Conservation (phyloP, 805 yeast genomes). For the Kuraishia molischiana region DNA sequence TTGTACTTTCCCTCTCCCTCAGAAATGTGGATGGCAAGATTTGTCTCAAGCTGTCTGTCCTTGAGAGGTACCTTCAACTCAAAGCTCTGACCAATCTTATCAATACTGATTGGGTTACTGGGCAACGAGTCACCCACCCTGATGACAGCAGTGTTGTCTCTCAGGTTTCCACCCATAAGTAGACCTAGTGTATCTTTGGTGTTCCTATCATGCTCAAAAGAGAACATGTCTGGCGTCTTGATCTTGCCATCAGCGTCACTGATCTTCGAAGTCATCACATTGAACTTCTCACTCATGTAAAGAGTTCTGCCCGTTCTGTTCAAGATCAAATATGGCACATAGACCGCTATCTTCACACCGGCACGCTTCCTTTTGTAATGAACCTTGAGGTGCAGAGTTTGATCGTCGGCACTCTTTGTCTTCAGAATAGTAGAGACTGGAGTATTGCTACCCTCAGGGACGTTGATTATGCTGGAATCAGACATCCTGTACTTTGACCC, state of each 20-base stretch:
- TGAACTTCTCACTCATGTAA: slow-evolving; percentile 45
- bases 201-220: slow-evolving; percentile 46
- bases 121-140: slow-evolving; percentile 60
- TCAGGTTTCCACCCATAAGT: slow-evolving; percentile 18
- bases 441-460: slow-evolving; percentile 44
- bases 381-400: slow-evolving; percentile 49
- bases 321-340: slow-evolving; percentile 74
- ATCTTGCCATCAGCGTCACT: slow-evolving; percentile 15
- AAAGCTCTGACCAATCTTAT: slow-evolving; percentile 77
- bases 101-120: slow-evolving; percentile 73
- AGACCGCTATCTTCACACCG: slow-evolving; percentile 60
- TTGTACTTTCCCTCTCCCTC: slow-evolving; percentile 86
- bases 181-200: slow-evolving; percentile 6
- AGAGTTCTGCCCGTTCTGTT: slow-evolving; percentile 71
- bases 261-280: slow-evolving; percentile 38
- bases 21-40: slow-evolving; percentile 61
- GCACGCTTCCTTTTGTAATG: slow-evolving; percentile 49
- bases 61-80: slow-evolving; percentile 39
- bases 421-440: slow-evolving; percentile 42
- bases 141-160: slow-evolving; percentile 56
- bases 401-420: slow-evolving; percentile 56
- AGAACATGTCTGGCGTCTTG: slow-evolving; percentile 68
- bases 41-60: slow-evolving; percentile 48
- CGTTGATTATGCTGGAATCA: slow-evolving; percentile 67
- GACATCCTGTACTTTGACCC: slow-evolving; percentile 53